phyloP scores from a whole-genome alignment of 2,329 filamentous ascomycete species.

The Verticillium isaacii region DNA sequence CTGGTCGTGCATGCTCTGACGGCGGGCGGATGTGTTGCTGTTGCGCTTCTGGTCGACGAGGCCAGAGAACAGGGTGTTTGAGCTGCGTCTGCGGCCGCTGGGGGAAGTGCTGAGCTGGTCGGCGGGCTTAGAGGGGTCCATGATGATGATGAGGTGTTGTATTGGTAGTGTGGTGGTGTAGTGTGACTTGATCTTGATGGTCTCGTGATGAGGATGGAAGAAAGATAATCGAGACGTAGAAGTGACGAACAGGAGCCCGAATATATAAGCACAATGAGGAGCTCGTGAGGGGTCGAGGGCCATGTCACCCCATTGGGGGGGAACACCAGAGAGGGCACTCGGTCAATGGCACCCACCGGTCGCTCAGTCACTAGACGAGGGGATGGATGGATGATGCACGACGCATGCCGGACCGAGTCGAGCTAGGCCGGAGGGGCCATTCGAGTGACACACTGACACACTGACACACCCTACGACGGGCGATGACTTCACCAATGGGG shows the following conservation, averaged over 20 bases:
- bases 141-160: neutral
- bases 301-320: neutral
- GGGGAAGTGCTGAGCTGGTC: conserved; percentile 2
- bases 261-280: conserved; percentile 6
- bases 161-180: neutral
- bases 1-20: conserved; percentile 52
- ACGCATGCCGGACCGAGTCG: conserved; percentile 1
- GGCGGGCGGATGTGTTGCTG: conserved; percentile 40
- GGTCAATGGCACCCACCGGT: neutral
- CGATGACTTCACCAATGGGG: conserved; percentile 14
- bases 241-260: neutral
- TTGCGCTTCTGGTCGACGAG: conserved; percentile 47
- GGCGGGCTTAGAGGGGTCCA: conserved; percentile 10
- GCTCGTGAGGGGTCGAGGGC: neutral
- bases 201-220: neutral
- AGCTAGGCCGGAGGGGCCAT: neutral
- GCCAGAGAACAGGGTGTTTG: conserved; percentile 45
- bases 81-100: conserved; percentile 29
- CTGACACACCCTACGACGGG: neutral
- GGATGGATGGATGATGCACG: neutral
- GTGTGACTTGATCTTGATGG: neutral
- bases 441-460: neutral
- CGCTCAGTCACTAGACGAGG: neutral
- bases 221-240: rapidly evolving
- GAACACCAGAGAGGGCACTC: neutral